Base-by-base conservation (phyloP, 805 yeast species). In the Cyberlindnera euphorbiiphila region DNA sequence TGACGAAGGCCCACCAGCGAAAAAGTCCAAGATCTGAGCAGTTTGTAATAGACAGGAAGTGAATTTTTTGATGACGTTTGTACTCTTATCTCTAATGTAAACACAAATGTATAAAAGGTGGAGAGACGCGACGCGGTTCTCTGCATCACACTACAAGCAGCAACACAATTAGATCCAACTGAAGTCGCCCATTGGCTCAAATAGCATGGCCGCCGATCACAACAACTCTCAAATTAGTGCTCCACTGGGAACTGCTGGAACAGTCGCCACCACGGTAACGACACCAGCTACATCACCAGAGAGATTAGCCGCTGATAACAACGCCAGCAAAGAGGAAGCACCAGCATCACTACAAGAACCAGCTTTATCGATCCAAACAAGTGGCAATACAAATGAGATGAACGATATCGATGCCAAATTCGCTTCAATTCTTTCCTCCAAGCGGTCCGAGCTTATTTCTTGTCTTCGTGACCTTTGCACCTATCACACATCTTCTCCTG, bases 1-100 rank as follows among this genome's bases (percentile, higher is more conserved):
- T 20, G 49, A 39, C 15, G 61, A 51, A 4, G 61, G 57, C 30
- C 66, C 70, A 35, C 65, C 68, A n/a, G 25, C 60, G 5, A 66
- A 66, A 52, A 66, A 64, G 43, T 44, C 64, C 8, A 66, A 57
- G 37, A 46, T 39, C 11, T 46, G 32, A 31, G 20, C n/a, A n/a
- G 15, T 9, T 19, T 13, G 25, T 11, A 26, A 24, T n/a, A 14
- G 26, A 14, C n/a, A 12, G n/a, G 26, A 8, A 6, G 8, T n/a
- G n/a, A 7, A 12, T 24, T n/a, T 7, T 6, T 14, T 24, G 11
- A 7, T 12, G 26, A 24, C 11, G n/a, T 20, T 30, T 30, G 25
- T 30, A 30, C 25, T 28, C 13, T 25, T 14, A 26, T 26, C n/a
- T 7, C n/a, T n/a, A n/a, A n/a, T 25, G n/a, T 25, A n/a, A 25